Evolutionary conservation across 345 rosid species (phyloP), one percentile per base, ranked within the genome.

Genomic region (Reutealis trisperma): DNA sequence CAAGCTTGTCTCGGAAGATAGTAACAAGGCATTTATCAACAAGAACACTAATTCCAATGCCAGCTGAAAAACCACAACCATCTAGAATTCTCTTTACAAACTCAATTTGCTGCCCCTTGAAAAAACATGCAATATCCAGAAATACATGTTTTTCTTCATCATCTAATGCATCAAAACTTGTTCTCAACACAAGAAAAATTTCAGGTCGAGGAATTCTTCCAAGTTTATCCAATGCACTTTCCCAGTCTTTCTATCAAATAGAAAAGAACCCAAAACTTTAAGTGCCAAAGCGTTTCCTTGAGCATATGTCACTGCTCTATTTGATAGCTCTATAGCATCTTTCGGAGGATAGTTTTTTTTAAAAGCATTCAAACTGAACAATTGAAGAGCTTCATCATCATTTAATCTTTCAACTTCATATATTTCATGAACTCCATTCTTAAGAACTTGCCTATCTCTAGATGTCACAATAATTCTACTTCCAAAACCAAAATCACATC

Each of bases 81-180:
- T 45, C 45, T 14, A 63, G 67, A 4, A 34, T 34, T 63, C n/a
- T 32, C n/a, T 63, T 8, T 16, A 63, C 10, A 4, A 14, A 18
- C 8, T 32, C 9, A 6, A 6, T 14, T 14, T 15, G 11, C n/a
- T 32, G 9, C 11, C n/a, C 10, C 32, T 21, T 18, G 32, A 63
- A 63, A 18, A 63, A 63, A 37, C 44, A 32, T 14, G 67, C 67
- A 30, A 63, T 63, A 63, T 63, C n/a, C 34, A 64, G 47, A 64
- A 64, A 64, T 64, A 64, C 37, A 5, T 15, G 18, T 37, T 64
- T 32, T 18, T 19, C 9, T 0, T 10, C 16, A 7, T 2, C 4
- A 64, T 32, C 22, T 15, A 64, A n/a, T 18, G 12, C 68, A 64
- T 64, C 44, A 41, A 5, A 64, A 64, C 47, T 30, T 34, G 34